A percentile compares a stretch with the other conserved stretches of the same genome.
phyloP scores from a whole-genome alignment of 306 rosid species.

The Medicago truncatula region DNA sequence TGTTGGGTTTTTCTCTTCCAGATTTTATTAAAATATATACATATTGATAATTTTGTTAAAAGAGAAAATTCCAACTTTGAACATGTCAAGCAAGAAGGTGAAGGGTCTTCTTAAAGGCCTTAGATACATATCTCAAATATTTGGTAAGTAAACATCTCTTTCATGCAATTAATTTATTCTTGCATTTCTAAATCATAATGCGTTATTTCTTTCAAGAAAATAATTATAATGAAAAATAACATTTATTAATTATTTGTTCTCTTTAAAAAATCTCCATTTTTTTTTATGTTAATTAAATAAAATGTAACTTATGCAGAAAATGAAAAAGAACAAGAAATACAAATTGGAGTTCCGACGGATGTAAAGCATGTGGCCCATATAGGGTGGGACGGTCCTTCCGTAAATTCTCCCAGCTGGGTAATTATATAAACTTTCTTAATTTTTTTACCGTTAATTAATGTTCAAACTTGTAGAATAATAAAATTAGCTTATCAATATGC shows the following conservation, averaged over 20 bases:
- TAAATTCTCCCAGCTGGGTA: conserved; percentile 95
- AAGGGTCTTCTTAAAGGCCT: conserved; percentile 88
- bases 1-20: conserved; percentile 38
- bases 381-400: conserved; percentile 98
- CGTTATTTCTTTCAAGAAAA: too few relatives aligned
- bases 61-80: conserved; percentile 24
- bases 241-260: too few relatives aligned
- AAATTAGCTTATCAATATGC: not conserved
- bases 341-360: conserved; percentile 90
- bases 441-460: not conserved
- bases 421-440: not conserved
- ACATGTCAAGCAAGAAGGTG: conserved; percentile 70
- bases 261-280: not conserved
- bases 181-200: conserved; percentile 3
- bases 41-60: conserved; percentile 23
- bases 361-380: conserved; percentile 97
- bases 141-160: conserved; percentile 62
- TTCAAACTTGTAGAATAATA: not conserved
- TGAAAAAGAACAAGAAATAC: conserved; percentile 78
- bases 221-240: too few relatives aligned
- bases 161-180: not conserved
- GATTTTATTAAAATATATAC: not conserved
- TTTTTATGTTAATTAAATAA: not conserved
- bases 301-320: conserved; percentile 52
- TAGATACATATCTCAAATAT: conserved; percentile 83